Base-by-base conservation (phyloP, 176 grass and related monocot species). In the Tillandsia fasciculata region DNA sequence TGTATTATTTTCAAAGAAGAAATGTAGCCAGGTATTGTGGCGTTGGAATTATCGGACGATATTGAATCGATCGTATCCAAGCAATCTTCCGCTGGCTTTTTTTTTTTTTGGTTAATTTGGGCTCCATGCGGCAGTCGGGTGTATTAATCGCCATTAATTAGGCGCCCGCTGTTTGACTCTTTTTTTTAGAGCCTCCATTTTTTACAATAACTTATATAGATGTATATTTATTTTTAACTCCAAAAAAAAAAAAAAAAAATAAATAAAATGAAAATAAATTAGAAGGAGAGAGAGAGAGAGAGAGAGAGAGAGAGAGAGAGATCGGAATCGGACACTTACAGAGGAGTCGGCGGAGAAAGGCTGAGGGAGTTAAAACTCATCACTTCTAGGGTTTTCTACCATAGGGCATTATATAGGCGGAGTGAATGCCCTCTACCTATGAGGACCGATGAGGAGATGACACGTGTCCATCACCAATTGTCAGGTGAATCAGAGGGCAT, bases 41-140 rank as follows among this genome's bases (percentile, higher is more conserved):
- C 75, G 10, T 76, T 84, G 76, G 82, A 79, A 59, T 29, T 42
- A 65, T 79, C 28, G 24, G 63, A 75, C 71, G 18, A 84, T 73
- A 26, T 33, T 4, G 29, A 33, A 33, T 33, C 29, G 29, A 42
- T 17, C 3, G 56, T 49, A 64, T 73, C 76, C 70, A 79, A 70
- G 76, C 75, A 70, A 84, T 79, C 75, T 79, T 84, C 65, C 23
- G 23, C 82, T 79, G 82, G 71, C 73, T 42, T 42, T 33, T 33
- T 63, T 12, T 11, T 17, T 18, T 52, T 64, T 1, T 24, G 24
- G 24, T 24, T 22, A 26, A 66, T 84, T 28, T 84, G 27, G 82
- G 82, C 76, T 84, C 82, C 69, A 84, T 75, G 76, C 76, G 71
- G 82, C 82, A 84, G 82, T 71, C 76, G 75, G 73, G 73, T 42